Base-by-base conservation (phyloP, 2,329 filamentous ascomycete species). In the Penicillium sp. region DNA sequence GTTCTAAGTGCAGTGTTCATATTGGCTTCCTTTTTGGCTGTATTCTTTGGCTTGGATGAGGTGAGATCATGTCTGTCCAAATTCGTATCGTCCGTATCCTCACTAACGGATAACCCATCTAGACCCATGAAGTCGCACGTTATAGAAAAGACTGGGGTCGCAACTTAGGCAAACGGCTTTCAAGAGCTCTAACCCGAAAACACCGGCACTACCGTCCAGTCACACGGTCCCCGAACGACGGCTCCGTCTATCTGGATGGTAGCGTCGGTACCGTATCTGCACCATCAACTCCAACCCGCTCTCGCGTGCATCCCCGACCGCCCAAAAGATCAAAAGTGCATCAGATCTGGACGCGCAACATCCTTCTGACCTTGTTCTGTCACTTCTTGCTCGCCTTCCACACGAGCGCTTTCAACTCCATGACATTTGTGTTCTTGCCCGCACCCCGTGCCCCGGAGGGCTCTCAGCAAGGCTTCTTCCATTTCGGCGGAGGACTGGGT, bases 351-450 rank as follows among this genome's bases (percentile, higher is more conserved):
- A 79, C 75, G 0, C 64, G 69, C 8, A 81, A 81, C 51, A 75
- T 81, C 22, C 60, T 81, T n/a, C 70, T 77, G 55, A 80, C 77
- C 0, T 65, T 89, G 3, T 63, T 87, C 40, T 79, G 78, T 22
- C 83, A 85, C 55, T 83, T 83, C 28, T 79, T 89, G 41, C 82
- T 88, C 58, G 83, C 86, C 55, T 82, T 89, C 61, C 86, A 89
- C 69, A 77, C 89, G 60, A 86, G 84, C 52, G 84, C 86, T 25
- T 91, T 89, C 73, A 86, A 88, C 63, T 80, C 85, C 2, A 79
- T 91, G 37, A 88, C 84, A 74, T 87, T 88, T 53, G 77, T 89
- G 42, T 90, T 91, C 67, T 77, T 91, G 38, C 88, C 87, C 1
- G 87, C 86, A 0, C 84, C 86, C 0, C 82, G 84, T 4, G 81